Evolutionary conservation across 805 yeast genomes (phyloP).

Genomic region (Maudiozyma bulderi): DNA sequence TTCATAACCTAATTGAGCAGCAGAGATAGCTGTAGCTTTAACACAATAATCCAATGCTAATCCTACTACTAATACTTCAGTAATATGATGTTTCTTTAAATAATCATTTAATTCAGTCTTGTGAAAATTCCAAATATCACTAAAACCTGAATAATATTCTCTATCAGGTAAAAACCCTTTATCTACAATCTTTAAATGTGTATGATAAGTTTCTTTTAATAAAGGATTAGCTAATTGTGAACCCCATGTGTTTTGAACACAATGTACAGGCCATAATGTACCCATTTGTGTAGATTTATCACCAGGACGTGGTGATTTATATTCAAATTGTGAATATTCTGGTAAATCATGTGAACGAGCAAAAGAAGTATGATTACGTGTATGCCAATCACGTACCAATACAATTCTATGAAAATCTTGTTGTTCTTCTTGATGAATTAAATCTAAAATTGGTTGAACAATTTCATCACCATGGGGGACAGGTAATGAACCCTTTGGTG

Average conservation of each 20-base stretch:
- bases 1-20: conserved; percentile 49
- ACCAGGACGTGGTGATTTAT: conserved; percentile 40
- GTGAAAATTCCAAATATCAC: conserved; percentile 66
- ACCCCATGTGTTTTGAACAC: conserved; percentile 66
- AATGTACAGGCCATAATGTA: conserved; percentile 85
- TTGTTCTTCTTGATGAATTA: conserved; percentile 32
- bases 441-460: conserved; percentile 40
- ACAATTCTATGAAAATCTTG: conserved; percentile 55
- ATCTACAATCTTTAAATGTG: conserved; percentile 37
- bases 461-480: conserved; percentile 55
- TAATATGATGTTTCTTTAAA: conserved; percentile 39
- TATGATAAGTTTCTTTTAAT: conserved; percentile 29
- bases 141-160: conserved; percentile 83
- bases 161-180: conserved; percentile 68
- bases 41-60: conserved; percentile 86
- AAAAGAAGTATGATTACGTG: conserved; percentile 67
- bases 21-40: conserved; percentile 61
- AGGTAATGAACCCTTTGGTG: conserved; percentile 68
- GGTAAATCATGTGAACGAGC: conserved; percentile 50
- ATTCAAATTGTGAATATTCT: conserved; percentile 44
- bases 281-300: conserved; percentile 30
- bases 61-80: conserved; percentile 66
- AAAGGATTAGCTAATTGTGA: conserved; percentile 38
- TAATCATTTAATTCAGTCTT: conserved; percentile 52
- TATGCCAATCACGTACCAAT: conserved; percentile 87